These are phyloP conservation scores for Colletotrichum ledebouriae DNA, from an alignment of 2,329 filamentous ascomycete species.

Conservation along the genomic window DNA sequence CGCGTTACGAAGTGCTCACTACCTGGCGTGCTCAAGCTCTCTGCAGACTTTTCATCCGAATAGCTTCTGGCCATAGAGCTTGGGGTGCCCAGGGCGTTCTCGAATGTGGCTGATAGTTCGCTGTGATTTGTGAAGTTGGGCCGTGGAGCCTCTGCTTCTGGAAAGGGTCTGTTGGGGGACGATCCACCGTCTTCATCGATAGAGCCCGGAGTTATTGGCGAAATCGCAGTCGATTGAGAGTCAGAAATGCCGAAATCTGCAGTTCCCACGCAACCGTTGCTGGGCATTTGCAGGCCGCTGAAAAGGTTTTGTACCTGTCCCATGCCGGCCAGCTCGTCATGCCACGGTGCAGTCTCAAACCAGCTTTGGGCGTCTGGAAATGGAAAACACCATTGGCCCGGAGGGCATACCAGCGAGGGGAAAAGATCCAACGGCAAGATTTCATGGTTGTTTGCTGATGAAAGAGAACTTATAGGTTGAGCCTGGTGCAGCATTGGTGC, in stretches of 20 bases:
- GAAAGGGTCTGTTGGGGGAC: background rate
- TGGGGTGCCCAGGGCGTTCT: background rate
- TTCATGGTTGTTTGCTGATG: background rate
- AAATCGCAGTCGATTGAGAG: too few species aligned
- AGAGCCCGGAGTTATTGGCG: background rate
- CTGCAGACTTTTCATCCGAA: background rate
- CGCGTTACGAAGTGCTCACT: background rate
- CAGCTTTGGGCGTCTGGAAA: background rate
- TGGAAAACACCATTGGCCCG: background rate
- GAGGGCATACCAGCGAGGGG: background rate
- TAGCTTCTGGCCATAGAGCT: background rate
- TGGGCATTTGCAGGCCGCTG: too few species aligned
- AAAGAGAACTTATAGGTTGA: too few species aligned
- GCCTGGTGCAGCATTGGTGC: too few species aligned
- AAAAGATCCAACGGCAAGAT: background rate
- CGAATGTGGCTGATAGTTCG: conserved; percentile 9
- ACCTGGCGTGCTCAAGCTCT: background rate
- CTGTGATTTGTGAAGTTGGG: conserved; percentile 17
- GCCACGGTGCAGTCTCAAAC: background rate
- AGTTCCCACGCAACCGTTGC: too few species aligned
- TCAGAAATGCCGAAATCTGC: too few species aligned
- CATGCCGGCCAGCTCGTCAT: background rate
- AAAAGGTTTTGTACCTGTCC: background rate
- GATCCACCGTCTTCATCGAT: too few species aligned
- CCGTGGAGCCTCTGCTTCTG: conserved; percentile 6